Conservation (phyloP, 257 asterid species). For the Solanum appendiculatum region DNA sequence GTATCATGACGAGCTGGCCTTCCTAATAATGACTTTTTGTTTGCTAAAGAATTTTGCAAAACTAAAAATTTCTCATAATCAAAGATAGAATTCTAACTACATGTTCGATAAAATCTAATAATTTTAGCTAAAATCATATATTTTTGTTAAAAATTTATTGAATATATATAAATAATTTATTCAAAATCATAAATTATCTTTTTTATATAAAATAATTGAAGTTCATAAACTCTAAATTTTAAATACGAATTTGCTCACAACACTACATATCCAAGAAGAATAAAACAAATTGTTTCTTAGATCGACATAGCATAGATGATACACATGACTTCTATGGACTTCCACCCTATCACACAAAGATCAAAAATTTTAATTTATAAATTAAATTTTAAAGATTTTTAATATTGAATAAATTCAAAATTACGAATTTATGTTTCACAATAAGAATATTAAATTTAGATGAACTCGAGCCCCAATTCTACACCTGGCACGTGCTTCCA, state of each 20-base stretch:
- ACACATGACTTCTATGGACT: not conserved
- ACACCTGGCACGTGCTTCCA: not conserved
- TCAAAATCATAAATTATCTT: not conserved
- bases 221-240: not conserved
- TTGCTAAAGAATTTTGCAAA: too few relatives aligned
- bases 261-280: not conserved
- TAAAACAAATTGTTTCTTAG: not conserved
- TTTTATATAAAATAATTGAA: too few relatives aligned
- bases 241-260: not conserved
- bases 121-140: not conserved
- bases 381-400: not conserved
- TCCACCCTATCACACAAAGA: not conserved
- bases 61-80: not conserved
- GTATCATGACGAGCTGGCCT: too few relatives aligned
- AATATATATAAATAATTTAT: not conserved
- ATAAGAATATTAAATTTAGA: not conserved
- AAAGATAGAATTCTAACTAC: not conserved
- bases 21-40: too few relatives aligned
- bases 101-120: not conserved
- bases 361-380: not conserved
- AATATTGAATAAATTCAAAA: not conserved
- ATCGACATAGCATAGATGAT: not conserved
- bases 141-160: not conserved
- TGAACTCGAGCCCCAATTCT: not conserved
- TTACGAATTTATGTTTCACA: not conserved